Percentiles rank a stretch among this genome's conserved stretches.
These are phyloP conservation scores for Russula emetica DNA, from an alignment of 768 basidiomycete species.

Conservation along the genomic window DNA sequence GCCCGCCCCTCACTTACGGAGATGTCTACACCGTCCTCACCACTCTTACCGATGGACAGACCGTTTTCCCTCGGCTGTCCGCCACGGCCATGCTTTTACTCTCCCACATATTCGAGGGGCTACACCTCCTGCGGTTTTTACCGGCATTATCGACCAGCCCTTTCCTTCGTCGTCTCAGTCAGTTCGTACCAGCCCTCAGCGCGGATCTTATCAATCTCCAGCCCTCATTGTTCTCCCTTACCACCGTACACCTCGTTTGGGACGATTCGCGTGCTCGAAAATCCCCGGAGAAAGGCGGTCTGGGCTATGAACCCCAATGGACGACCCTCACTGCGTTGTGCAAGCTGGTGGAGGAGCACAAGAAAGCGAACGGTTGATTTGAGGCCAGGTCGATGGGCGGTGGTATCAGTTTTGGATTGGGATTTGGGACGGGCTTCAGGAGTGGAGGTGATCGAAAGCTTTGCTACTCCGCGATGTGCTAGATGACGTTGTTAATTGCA, in stretches of 20 bases:
- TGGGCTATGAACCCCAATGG: conserved; percentile 36
- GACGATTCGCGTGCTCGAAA: conserved; percentile 40
- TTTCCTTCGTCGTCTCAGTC: conserved; percentile 35
- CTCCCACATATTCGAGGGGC: conserved; percentile 56
- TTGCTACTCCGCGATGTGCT: conserved; percentile 14
- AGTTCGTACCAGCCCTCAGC: conserved; percentile 29
- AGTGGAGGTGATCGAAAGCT: conserved; percentile 30
- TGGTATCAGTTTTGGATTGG: conserved; percentile 31
- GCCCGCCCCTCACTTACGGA: conserved; percentile 56
- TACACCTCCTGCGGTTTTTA: conserved; percentile 35
- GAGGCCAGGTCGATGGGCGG: conserved; percentile 32
- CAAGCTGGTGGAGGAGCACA: conserved; percentile 36
- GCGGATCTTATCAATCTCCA: conserved; percentile 40
- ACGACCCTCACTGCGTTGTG: conserved; percentile 37
- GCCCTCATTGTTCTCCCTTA: conserved; percentile 38
- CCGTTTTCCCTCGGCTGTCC: conserved; percentile 51
- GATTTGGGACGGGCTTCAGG: conserved; percentile 30
- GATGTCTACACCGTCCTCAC: conserved; percentile 56
- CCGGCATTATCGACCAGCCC: conserved; percentile 30
- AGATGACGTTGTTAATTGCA: background rate
- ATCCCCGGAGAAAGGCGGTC: conserved; percentile 36
- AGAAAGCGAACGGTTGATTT: conserved; percentile 30
- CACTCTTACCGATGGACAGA: conserved; percentile 54
- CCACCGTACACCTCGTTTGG: conserved; percentile 38
- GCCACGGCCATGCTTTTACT: conserved; percentile 61